Conservation (phyloP, 805 yeast genomes). For the Barnettozyma siamensis region DNA sequence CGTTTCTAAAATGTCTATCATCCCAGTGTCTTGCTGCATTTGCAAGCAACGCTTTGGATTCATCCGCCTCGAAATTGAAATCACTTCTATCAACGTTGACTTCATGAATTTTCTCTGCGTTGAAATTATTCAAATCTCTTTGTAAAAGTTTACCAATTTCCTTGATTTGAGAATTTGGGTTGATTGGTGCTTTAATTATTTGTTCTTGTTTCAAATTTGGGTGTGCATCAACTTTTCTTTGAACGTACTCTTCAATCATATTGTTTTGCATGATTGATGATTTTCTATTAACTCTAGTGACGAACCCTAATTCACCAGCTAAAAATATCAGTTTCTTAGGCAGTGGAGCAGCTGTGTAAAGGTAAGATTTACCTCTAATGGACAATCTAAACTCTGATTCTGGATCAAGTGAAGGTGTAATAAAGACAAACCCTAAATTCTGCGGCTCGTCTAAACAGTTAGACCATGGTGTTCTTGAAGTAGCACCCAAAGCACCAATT, state of each 20-base stretch:
- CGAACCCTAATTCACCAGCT: conserved; percentile 36
- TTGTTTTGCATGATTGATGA: conserved; percentile 28
- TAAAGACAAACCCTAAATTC: conserved; percentile 25
- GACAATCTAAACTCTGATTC: conserved; percentile 34
- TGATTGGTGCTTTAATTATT: conserved; percentile 28
- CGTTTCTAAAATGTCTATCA: conserved; percentile 29
- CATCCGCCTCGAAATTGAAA: conserved; percentile 26
- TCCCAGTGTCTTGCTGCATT: conserved; percentile 27
- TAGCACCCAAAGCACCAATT: conserved; percentile 39
- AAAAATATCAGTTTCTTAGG: conserved; percentile 40
- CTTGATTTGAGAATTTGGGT: conserved; percentile 22
- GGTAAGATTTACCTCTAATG: conserved; percentile 36
- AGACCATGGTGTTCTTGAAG: conserved; percentile 35
- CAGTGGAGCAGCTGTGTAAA: conserved; percentile 38
- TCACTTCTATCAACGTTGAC: conserved; percentile 16
- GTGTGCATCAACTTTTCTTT: conserved; percentile 21
- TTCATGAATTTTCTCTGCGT: conserved; percentile 16
- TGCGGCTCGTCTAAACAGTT: conserved; percentile 34
- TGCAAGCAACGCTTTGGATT: conserved; percentile 26
- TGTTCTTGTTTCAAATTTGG: conserved; percentile 23
- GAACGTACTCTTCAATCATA: conserved; percentile 31
- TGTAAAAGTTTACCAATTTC: conserved; percentile 25
- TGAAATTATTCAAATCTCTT: conserved; percentile 26
- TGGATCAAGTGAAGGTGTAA: conserved; percentile 25
- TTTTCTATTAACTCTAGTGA: conserved; percentile 30